A percentile compares a stretch with the other conserved stretches of the same genome.
Conservation (phyloP, 1,284 basidiomycete species). For the Boletus albobrunnescens region DNA sequence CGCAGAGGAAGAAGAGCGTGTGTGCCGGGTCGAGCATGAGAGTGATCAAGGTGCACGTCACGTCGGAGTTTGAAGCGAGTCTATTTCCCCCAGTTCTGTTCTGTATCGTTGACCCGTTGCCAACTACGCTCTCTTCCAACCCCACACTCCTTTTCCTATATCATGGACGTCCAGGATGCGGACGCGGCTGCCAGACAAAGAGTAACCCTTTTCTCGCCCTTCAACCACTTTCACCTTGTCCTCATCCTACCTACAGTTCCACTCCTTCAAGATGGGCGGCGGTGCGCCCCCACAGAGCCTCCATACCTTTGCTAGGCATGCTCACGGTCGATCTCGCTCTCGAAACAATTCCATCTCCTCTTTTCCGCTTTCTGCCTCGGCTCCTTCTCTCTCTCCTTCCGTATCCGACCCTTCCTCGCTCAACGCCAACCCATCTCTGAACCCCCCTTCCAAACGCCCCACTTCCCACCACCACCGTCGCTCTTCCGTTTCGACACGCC, state of each 20-base stretch:
- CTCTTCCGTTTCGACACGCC: slow-evolving; percentile 80
- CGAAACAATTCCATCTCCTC: slow-evolving; percentile 49
- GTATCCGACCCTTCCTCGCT: slow-evolving; percentile 33
- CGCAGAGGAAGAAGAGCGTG: slow-evolving; percentile 75
- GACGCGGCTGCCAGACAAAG: slow-evolving; percentile 44
- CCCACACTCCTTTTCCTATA: slow-evolving; percentile 36
- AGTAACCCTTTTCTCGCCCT: slow-evolving; percentile 32
- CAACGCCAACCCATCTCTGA: slow-evolving; percentile 27
- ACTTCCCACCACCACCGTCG: slow-evolving; percentile 74
- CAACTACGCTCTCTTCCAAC: slow-evolving; percentile 25
- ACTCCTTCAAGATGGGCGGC: slow-evolving; percentile 58
- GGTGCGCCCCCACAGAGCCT: slow-evolving; percentile 33
- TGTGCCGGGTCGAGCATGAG: slow-evolving; percentile 34
- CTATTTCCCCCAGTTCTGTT: too few species aligned
- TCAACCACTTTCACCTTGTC: too few species aligned
- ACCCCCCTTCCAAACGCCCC: slow-evolving; percentile 44
- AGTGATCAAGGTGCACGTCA: neutral
- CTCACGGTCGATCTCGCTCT: slow-evolving; percentile 67
- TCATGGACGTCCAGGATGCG: slow-evolving; percentile 20
- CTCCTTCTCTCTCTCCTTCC: slow-evolving; percentile 30
- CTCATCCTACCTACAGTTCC: slow-evolving; percentile 47
- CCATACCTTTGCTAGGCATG: slow-evolving; percentile 35
- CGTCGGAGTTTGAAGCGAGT: slow-evolving; percentile 6
- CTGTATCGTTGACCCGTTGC: too few species aligned
- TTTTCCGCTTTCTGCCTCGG: neutral